phyloP scores from a whole-genome alignment of 2,329 filamentous ascomycete species.

The Nemania sp. region DNA sequence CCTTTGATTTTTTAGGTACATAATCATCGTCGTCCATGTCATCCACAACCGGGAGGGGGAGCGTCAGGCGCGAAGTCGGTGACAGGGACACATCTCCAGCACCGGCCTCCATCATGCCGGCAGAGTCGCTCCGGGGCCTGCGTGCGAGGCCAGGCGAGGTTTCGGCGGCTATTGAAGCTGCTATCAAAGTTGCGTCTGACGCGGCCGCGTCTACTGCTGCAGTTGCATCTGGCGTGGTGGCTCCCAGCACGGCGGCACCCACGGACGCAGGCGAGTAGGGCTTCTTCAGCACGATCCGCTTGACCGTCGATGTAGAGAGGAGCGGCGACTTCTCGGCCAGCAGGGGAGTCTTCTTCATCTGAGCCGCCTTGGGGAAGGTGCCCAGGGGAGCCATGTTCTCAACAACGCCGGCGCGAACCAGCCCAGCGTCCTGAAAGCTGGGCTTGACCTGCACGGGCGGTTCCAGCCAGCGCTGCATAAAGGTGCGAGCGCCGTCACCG shows the following conservation, averaged over 20 bases:
- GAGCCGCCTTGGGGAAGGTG: slow-evolving; percentile 66
- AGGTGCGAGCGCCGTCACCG: slow-evolving; percentile 48
- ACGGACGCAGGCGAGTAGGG: slow-evolving; percentile 20
- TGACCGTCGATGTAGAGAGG: slow-evolving; percentile 29
- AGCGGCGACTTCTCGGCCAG: slow-evolving; percentile 39
- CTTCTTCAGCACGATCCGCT: slow-evolving; percentile 42
- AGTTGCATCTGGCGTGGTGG: slow-evolving; percentile 38
- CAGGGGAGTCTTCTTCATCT: slow-evolving; percentile 56
- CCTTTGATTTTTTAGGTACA: slow-evolving; percentile 45
- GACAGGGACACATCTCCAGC: slow-evolving; percentile 28
- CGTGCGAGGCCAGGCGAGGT: slow-evolving; percentile 32
- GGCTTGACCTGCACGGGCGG: slow-evolving; percentile 63
- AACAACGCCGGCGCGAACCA: slow-evolving; percentile 75
- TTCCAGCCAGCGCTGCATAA: slow-evolving; percentile 64
- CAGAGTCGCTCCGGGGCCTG: slow-evolving; percentile 22
- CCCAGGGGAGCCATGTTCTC: slow-evolving; percentile 85
- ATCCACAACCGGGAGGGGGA: slow-evolving; percentile 34
- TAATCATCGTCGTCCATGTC: slow-evolving; percentile 51
- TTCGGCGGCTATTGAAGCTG: no score
- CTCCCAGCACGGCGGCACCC: neutral
- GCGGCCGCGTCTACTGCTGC: slow-evolving; percentile 13
- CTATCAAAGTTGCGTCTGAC: no score
- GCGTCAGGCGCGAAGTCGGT: slow-evolving; percentile 29
- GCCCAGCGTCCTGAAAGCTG: slow-evolving; percentile 78
- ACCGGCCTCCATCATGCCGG: slow-evolving; percentile 9